Base-by-base conservation (phyloP, 352 stramenopile species). In the Albugo candida region DNA sequence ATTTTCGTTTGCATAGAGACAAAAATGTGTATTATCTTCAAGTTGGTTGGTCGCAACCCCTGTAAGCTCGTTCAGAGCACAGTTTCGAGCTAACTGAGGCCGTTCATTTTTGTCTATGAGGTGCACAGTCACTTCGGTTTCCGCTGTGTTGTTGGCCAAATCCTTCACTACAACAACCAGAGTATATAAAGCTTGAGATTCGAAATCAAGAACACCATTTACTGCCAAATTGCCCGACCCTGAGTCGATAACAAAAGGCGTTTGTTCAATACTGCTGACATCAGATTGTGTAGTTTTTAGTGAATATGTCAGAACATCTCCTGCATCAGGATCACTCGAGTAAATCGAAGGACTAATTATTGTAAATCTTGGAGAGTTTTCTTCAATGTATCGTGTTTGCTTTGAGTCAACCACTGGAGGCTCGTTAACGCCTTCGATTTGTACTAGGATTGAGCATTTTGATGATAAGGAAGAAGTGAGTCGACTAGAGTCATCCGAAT, bases 21-120 rank as follows among this genome's bases (percentile, higher is more conserved):
- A 81, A 2, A 78, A 49, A 14, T 81, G 61, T 12, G 67, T 43
- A 48, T 81, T 81, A 2, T 36, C 48, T 45, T 77, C 60, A 37
- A 60, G 66, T 5, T 58, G 61, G 36, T 78, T 47, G 24, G 24
- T 8, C 13, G 55, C 58, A 5, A 52, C 39, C 0, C 54, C 51
- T 5, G 61, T 54, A 39, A 67, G 49, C 6, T 58, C 39, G 34
- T 64, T 53, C 5, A 81, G 62, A 42, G 58, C 66, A 49, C 68
- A 81, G 31, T 77, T 81, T 13, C 68, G 61, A 20, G 53, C 44
- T 11, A 81, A 49, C 13, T 49, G 21, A 11, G 68, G 65, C 0
- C 48, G 31, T 47, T 78, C 68, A 36, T 81, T 81, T 10, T 70
- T 35, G 43, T 81, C 65, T 17, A 67, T 18, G 5, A 78, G 37